phyloP scores from a whole-genome alignment of 2,329 filamentous ascomycete species.

The Phialophora macrospora region DNA sequence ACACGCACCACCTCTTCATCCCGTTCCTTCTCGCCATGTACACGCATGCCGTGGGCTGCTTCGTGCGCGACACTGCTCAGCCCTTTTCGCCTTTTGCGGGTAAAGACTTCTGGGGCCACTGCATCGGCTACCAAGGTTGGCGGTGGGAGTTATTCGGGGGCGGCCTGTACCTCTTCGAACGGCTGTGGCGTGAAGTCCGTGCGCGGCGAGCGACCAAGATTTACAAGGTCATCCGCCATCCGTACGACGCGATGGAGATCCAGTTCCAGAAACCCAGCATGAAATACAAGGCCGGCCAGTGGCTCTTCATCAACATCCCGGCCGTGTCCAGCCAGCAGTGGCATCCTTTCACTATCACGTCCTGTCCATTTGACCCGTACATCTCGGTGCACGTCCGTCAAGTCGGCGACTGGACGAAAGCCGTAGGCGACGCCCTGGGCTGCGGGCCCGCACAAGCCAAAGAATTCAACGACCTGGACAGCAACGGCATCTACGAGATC shows the following conservation, averaged over 20 bases:
- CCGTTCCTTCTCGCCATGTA: conserved; percentile 93
- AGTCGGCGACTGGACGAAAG: conserved; percentile 92
- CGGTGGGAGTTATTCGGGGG: conserved; percentile 92
- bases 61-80: conserved; percentile 79
- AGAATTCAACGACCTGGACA: conserved; percentile 87
- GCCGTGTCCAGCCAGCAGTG: conserved; percentile 88
- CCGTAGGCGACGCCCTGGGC: conserved; percentile 94
- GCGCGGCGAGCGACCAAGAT: conserved; percentile 84
- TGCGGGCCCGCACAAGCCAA: conserved; percentile 85
- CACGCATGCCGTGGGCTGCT: conserved; percentile 94
- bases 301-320: conserved; percentile 94
- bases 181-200: conserved; percentile 88
- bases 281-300: conserved; percentile 97
- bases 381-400: conserved; percentile 93
- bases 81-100: conserved; percentile 85
- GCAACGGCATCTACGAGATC: conserved; percentile 97
- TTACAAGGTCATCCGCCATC: conserved; percentile 90
- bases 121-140: conserved; percentile 95
- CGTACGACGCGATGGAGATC: conserved; percentile 95
- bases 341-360: conserved; percentile 99
- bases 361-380: conserved; percentile 93
- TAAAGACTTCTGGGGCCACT: conserved; percentile 83
- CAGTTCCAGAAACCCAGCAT: conserved; percentile 96
- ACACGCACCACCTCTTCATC: conserved; percentile 97
- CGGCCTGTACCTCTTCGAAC: conserved; percentile 82